phyloP scores from a whole-genome alignment of 2,329 filamentous ascomycete genomes.

The Aureobasidium sp. region DNA sequence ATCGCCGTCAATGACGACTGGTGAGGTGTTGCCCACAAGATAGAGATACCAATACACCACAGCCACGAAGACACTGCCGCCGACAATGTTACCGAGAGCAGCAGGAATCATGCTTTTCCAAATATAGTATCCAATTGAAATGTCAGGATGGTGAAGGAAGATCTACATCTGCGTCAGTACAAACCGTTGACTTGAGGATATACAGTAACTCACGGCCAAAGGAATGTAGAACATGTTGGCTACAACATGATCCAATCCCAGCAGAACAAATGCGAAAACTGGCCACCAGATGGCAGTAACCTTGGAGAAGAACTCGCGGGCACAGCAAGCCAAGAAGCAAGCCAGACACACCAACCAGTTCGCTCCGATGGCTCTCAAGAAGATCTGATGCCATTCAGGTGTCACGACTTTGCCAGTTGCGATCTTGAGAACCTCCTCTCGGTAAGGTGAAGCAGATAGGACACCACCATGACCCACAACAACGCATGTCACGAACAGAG shows the following conservation, averaged over 20 bases:
- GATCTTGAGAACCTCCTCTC: constrained; percentile 39
- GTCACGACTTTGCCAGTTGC: constrained; percentile 44
- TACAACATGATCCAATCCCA: constrained; percentile 49
- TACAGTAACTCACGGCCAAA: constrained; percentile 28
- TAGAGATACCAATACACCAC: constrained; percentile 45
- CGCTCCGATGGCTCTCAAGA: constrained; percentile 47
- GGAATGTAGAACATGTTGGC: constrained; percentile 47
- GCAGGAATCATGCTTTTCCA: constrained; percentile 53
- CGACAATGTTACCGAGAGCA: constrained; percentile 48
- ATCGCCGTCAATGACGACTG: constrained; percentile 14
- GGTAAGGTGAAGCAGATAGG: constrained; percentile 35
- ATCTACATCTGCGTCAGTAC: constrained; percentile 28
- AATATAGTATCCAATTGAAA: constrained; percentile 47
- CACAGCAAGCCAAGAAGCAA: constrained; percentile 43
- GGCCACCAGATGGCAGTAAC: constrained; percentile 52
- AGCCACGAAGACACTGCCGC: constrained; percentile 47
- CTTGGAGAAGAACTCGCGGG: constrained; percentile 47
- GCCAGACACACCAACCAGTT: constrained; percentile 47
- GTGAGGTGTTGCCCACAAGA: constrained; percentile 5
- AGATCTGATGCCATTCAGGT: constrained; percentile 47
- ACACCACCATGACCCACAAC: constrained; percentile 29
- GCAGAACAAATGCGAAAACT: constrained; percentile 46
- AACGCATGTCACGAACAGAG: constrained; percentile 27
- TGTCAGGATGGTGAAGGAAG: constrained; percentile 39
- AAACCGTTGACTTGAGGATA: neutral